Evolutionary conservation across 2,329 filamentous ascomycete genomes (phyloP), one percentile per base, ranked within the genome.

Genomic region (Biscogniauxia mediterranea): DNA sequence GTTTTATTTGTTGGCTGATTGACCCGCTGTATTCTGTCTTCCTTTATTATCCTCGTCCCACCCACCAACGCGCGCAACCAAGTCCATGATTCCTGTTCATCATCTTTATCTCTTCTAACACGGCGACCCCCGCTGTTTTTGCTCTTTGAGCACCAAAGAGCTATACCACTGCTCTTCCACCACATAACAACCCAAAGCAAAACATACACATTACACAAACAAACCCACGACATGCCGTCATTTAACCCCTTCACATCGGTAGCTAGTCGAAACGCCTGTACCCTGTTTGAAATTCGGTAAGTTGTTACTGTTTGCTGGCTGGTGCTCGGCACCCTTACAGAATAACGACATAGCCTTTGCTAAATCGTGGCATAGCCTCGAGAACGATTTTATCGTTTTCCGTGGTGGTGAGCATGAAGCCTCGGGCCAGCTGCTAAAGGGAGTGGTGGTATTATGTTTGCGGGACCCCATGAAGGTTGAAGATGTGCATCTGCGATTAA

Each of bases 361-460:
- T 54, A 62, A 70, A 64, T 61, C 28, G 65, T 56, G 51, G 49
- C 28, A 19, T 70, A 93, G 91, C 57, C 83, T 93, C 62, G 89
- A 93, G 57, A 89, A 89, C 70, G 88, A 92, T 70, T 90, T 93
- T 60, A 85, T 94, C 61, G 88, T 94, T 28, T 89, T 95, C 65
- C 88, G 91, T 57, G 91, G 91, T 62, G 83, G 79, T 67, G 88
- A 91, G 60, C 83, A 90, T 73, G 91, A 94, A 72, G 89, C 91
- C 54, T 85, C 89, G 52, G 91, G 89, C 63, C 90, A 92, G 69
- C 77, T 91, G 58, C 78, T 95, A 66, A 90, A 89, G 71, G 91
- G 91, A 54, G 85, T 85, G 23, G 78, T 94, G 32, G 88, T 93
- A 42, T 80, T 94, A 42, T 93, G 90, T 71, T 80, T 94, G 42